A percentile compares a stretch with the other conserved stretches of the same genome.
Evolutionary conservation across 1,139 yeast species (phyloP).

Genomic region (Debaryomyces coudertii): DNA sequence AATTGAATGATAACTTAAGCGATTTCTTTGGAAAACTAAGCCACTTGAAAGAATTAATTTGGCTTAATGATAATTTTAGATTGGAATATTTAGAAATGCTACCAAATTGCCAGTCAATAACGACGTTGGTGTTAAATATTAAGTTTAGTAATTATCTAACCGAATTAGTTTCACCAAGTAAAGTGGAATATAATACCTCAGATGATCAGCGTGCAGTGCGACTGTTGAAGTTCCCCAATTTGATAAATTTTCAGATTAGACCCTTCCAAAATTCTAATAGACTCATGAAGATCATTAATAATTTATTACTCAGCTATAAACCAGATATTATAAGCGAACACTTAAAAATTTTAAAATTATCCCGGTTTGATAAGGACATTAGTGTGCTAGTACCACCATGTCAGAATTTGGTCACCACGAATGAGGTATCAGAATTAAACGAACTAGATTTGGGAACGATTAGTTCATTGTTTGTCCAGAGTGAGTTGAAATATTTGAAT

Average conservation of each 20-base stretch:
- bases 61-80: slow-evolving; percentile 40
- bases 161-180: slow-evolving; percentile 15
- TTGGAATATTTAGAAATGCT: slow-evolving; percentile 28
- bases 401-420: slow-evolving; percentile 16
- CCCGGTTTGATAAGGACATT: slow-evolving; percentile 23
- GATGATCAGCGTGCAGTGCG: slow-evolving; percentile 13
- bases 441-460: slow-evolving; percentile 21
- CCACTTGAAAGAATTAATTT: slow-evolving; percentile 30
- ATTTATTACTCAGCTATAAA: slow-evolving; percentile 20
- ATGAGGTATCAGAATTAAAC: slow-evolving; percentile 6
- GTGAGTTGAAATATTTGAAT: slow-evolving; percentile 18
- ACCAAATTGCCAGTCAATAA: slow-evolving; percentile 23
- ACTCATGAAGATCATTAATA: slow-evolving; percentile 24
- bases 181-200: slow-evolving; percentile 5
- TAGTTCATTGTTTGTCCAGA: slow-evolving; percentile 17
- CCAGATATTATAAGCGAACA: slow-evolving; percentile 16
- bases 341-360: slow-evolving; percentile 23
- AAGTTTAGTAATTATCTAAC: slow-evolving; percentile 26
- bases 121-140: slow-evolving; percentile 29
- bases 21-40: slow-evolving; percentile 25
- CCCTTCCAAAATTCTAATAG: slow-evolving; percentile 30
- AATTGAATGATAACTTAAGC: slow-evolving; percentile 22
- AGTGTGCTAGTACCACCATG: slow-evolving; percentile 22
- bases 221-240: slow-evolving; percentile 25
- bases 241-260: slow-evolving; percentile 30